Evolutionary conservation across 208 protist species (phyloP).

Genomic region (Acanthamoeba rhysodes): DNA sequence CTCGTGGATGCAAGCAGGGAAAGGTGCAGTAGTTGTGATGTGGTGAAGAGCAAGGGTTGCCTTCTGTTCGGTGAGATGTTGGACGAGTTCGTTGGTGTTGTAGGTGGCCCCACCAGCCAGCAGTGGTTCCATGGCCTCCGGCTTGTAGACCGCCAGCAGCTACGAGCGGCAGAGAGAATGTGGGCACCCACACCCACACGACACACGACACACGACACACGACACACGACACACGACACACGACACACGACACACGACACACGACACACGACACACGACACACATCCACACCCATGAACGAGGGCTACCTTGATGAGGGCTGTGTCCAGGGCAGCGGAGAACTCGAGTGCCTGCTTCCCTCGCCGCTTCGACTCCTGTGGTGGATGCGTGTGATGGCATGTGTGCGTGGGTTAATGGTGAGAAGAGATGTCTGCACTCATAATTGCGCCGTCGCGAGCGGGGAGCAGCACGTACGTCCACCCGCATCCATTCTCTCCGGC

Average conservation of each 20-base stretch:
- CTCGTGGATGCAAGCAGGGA: too few relatives aligned
- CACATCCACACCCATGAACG: background rate
- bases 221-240: too few relatives aligned
- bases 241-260: too few relatives aligned
- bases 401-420: too few relatives aligned
- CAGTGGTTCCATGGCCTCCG: background rate
- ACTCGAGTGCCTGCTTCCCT: conserved; percentile 9
- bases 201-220: too few relatives aligned
- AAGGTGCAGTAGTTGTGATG: too few relatives aligned
- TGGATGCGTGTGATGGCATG: background rate
- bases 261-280: background rate
- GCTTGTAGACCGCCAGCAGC: background rate
- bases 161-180: background rate
- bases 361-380: background rate
- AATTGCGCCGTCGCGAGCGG: too few relatives aligned
- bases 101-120: background rate
- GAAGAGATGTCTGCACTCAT: too few relatives aligned
- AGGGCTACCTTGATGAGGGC: background rate
- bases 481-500: conserved; percentile 4
- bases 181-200: too few relatives aligned
- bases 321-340: background rate
- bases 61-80: conserved; percentile 9
- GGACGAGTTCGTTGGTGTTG: conserved; percentile 6
- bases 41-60: background rate
- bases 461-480: background rate